phyloP scores from a whole-genome alignment of 257 asterid genomes.

The Fraxinus americana region DNA sequence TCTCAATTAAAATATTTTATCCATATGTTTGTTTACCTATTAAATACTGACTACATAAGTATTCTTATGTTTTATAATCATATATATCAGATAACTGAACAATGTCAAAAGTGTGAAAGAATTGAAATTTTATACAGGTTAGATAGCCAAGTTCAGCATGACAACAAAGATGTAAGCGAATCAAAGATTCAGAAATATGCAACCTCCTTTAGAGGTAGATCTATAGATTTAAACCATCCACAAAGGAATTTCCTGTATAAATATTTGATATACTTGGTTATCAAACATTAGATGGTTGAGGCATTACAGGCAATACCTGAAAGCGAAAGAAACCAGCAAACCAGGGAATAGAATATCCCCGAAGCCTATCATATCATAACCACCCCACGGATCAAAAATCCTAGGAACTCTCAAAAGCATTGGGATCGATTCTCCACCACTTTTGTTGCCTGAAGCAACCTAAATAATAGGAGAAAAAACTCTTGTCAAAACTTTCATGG shows the following conservation, averaged over 20 bases:
- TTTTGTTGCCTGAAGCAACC: constrained; percentile 93
- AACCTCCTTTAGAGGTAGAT: background rate
- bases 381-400: constrained; percentile 83
- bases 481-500: background rate
- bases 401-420: constrained; percentile 97
- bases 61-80: background rate
- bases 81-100: background rate
- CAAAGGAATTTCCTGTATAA: constrained; percentile 1
- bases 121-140: background rate
- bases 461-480: constrained; percentile 30
- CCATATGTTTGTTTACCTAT: background rate
- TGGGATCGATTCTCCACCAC: constrained; percentile 98
- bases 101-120: background rate
- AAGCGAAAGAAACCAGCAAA: constrained; percentile 79
- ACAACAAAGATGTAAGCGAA: background rate
- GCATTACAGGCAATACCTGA: constrained; percentile 51
- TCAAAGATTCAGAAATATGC: background rate
- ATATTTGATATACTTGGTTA: background rate
- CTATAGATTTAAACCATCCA: background rate
- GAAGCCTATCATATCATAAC: constrained; percentile 95
- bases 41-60: background rate
- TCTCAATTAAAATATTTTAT: background rate
- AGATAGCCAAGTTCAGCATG: background rate
- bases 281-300: background rate
- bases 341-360: constrained; percentile 98